These are phyloP conservation scores for Phialemonium atrogriseum DNA, from an alignment of 2,329 filamentous ascomycete genomes.

Conservation along the genomic window DNA sequence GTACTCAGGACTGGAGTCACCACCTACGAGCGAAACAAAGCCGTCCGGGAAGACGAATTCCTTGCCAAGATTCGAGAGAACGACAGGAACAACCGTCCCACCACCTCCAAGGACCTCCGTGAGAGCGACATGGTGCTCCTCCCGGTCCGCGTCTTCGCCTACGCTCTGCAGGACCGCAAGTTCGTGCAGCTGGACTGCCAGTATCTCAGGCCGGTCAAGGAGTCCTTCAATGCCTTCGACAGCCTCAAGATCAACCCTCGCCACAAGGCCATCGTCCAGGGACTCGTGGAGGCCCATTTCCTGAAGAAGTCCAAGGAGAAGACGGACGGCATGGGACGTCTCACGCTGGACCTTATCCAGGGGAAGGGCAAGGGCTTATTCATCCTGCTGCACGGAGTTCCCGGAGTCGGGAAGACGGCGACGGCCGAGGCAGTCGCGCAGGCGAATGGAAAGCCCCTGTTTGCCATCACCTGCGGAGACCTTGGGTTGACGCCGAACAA, in stretches of 20 bases:
- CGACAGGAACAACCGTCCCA: slow-evolving; percentile 2
- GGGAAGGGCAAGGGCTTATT: slow-evolving; percentile 26
- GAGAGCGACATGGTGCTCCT: slow-evolving; percentile 4
- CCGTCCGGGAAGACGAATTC: slow-evolving; percentile 6
- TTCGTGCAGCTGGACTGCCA: slow-evolving; percentile 4
- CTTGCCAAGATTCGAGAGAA: slow-evolving; percentile 5
- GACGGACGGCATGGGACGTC: background rate
- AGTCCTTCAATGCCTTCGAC: slow-evolving; percentile 5
- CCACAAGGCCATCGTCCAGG: slow-evolving; percentile 5
- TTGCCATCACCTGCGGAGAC: slow-evolving; percentile 18
- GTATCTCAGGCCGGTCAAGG: slow-evolving; percentile 2
- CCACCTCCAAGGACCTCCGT: slow-evolving; percentile 3
- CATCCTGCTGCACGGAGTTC: slow-evolving; percentile 25
- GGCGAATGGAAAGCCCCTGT: slow-evolving; percentile 19
- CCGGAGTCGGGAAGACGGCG: slow-evolving; percentile 29
- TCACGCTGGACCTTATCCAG: slow-evolving; percentile 8
- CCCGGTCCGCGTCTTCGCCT: slow-evolving; percentile 6
- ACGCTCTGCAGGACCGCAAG: slow-evolving; percentile 8
- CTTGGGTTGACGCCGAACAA: slow-evolving; percentile 17
- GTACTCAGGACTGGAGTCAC: slow-evolving; percentile 7
- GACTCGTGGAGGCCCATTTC: slow-evolving; percentile 6
- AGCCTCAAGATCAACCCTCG: slow-evolving; percentile 4
- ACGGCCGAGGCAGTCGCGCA: slow-evolving; percentile 28
- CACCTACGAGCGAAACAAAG: slow-evolving; percentile 4
- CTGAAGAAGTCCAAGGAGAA: slow-evolving; percentile 4